phyloP scores from a whole-genome alignment of 176 grass and related monocot genomes.

The Oryza meyeriana region DNA sequence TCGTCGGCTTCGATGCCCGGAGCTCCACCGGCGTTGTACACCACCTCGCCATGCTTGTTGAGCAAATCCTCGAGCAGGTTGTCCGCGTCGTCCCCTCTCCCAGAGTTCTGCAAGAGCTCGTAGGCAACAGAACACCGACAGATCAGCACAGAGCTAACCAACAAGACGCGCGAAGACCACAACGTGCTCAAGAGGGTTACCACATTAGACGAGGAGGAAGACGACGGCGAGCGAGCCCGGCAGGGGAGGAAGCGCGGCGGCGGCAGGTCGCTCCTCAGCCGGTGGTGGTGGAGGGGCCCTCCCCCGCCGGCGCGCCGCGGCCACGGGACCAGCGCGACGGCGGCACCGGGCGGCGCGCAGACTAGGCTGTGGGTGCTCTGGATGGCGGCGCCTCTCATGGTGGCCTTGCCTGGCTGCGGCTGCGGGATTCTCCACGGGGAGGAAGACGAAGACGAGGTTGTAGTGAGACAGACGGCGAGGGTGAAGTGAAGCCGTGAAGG shows the following conservation, averaged over 20 bases:
- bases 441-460: not conserved
- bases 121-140: not conserved
- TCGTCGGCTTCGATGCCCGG: slow-evolving; percentile 54
- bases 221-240: slow-evolving; percentile 33
- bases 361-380: slow-evolving; percentile 27
- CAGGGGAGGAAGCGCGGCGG: not conserved
- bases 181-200: not conserved
- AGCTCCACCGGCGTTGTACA: slow-evolving; percentile 54
- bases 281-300: not conserved
- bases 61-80: slow-evolving; percentile 92
- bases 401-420: not conserved
- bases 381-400: slow-evolving; percentile 36
- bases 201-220: slow-evolving; percentile 50
- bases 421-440: not conserved
- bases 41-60: slow-evolving; percentile 82
- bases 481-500: not conserved
- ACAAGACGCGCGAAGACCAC: not conserved
- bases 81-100: slow-evolving; percentile 50
- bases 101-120: slow-evolving; percentile 33
- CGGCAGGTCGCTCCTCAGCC: slow-evolving; percentile 24
- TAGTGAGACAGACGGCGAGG: not conserved
- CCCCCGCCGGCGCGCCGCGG: not conserved
- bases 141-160: not conserved
- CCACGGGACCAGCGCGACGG: not conserved
- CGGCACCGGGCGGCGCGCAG: not conserved